A percentile compares a stretch with the other conserved stretches of the same genome.
Evolutionary conservation across 805 yeast genomes (phyloP).

Genomic region (Candida gorgasii): DNA sequence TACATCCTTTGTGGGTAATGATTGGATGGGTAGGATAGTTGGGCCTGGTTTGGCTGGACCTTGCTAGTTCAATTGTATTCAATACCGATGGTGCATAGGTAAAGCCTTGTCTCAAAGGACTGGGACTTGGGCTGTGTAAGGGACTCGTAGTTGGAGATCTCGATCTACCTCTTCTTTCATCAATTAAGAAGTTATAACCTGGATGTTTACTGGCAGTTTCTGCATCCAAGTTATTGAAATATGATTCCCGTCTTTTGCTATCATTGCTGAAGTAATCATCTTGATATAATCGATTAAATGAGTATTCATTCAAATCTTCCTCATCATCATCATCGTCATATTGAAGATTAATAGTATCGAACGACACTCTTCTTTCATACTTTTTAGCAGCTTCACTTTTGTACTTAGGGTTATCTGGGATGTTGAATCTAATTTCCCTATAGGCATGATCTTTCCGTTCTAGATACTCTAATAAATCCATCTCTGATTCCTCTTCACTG

Average conservation of each 20-base stretch:
- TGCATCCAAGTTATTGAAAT: slow-evolving; percentile 13
- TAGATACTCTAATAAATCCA: slow-evolving; percentile 20
- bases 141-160: slow-evolving; percentile 15
- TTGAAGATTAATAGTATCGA: slow-evolving; percentile 51
- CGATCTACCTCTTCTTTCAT: slow-evolving; percentile 15
- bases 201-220: slow-evolving; percentile 8
- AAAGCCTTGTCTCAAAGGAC: slow-evolving; percentile 20
- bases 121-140: slow-evolving; percentile 19
- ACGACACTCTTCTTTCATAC: slow-evolving; percentile 45
- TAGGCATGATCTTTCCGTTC: slow-evolving; percentile 21
- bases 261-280: slow-evolving; percentile 4
- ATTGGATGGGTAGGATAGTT: slow-evolving; percentile 43
- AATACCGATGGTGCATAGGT: slow-evolving; percentile 17
- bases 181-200: neutral
- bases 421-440: slow-evolving; percentile 20
- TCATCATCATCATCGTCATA: slow-evolving; percentile 24
- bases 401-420: slow-evolving; percentile 16
- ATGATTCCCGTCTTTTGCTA: slow-evolving; percentile 17
- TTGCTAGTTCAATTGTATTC: slow-evolving; percentile 16
- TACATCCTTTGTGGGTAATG: slow-evolving; percentile 41
- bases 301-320: slow-evolving; percentile 17
- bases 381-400: slow-evolving; percentile 12
- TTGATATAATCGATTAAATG: slow-evolving; percentile 3
- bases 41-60: slow-evolving; percentile 8
- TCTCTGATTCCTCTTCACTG: slow-evolving; percentile 11